Evolutionary conservation across 139 green algal species (phyloP).

Genomic region (Zygnema circumcarinatum): DNA sequence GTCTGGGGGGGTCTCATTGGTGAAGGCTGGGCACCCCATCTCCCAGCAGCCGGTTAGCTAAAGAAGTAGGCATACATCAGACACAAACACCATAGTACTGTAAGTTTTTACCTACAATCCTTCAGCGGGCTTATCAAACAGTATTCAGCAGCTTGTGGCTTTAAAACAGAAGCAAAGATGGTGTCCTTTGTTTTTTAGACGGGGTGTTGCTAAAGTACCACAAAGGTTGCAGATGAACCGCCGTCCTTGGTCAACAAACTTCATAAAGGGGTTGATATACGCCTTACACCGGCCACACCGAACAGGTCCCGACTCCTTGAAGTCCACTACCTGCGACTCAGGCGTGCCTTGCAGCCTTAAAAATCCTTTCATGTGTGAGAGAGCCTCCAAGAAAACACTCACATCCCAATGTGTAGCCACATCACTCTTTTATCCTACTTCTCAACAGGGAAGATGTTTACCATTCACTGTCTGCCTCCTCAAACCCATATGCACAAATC

Average conservation of each 20-base stretch:
- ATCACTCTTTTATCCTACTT: not conserved
- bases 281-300: conserved; percentile 92
- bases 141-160: no score
- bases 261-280: conserved; percentile 98
- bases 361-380: not conserved
- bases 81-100: no score
- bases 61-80: no score
- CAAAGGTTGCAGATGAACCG: conserved; percentile 95
- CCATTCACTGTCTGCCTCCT: no score
- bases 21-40: conserved; percentile 11
- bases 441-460: not conserved
- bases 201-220: no score
- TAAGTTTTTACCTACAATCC: no score
- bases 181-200: no score
- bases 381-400: not conserved
- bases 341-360: not conserved
- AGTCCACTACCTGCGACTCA: conserved; percentile 57
- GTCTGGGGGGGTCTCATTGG: conserved; percentile 83
- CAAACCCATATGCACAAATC: no score
- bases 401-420: not conserved
- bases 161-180: no score
- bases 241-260: conserved; percentile 85
- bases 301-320: conserved; percentile 82
- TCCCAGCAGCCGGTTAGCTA: no score
- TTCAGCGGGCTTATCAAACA: no score